Evolutionary conservation across 169 alveolate species (phyloP).

Genomic region (Plasmodium relictum): DNA sequence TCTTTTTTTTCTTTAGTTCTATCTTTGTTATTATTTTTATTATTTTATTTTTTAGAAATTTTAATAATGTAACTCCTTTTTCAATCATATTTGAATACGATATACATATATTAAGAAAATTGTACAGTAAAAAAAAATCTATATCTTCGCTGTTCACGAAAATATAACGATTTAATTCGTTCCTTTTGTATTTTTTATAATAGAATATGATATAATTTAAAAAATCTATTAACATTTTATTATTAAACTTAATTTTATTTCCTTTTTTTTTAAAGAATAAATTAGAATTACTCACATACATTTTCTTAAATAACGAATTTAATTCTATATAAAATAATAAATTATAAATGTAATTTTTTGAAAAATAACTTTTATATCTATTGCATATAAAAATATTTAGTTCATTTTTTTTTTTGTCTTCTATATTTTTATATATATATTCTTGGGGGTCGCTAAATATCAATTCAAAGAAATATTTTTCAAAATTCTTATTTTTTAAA

Average conservation of each 20-base stretch:
- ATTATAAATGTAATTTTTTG: slow-evolving; percentile 22
- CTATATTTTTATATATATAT: slow-evolving; percentile 43
- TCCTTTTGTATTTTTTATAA: slow-evolving; percentile 21
- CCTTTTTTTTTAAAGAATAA: background rate
- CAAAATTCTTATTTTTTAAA: slow-evolving; percentile 14
- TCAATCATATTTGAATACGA: slow-evolving; percentile 13
- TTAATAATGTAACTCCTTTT: slow-evolving; percentile 21
- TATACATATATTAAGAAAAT: slow-evolving; percentile 29
- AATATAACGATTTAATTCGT: slow-evolving; percentile 41
- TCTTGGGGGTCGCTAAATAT: slow-evolving; percentile 49
- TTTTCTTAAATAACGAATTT: slow-evolving; percentile 16
- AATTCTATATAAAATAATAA: slow-evolving; percentile 23
- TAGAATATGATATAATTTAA: slow-evolving; percentile 18
- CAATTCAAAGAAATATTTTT: slow-evolving; percentile 19
- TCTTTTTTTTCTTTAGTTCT: background rate
- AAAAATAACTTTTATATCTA: slow-evolving; percentile 40
- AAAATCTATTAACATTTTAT: slow-evolving; percentile 11
- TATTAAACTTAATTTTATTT: background rate
- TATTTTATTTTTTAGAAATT: slow-evolving; percentile 12
- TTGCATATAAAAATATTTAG: slow-evolving; percentile 30
- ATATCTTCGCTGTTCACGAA: slow-evolving; percentile 1
- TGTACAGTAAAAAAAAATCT: slow-evolving; percentile 30
- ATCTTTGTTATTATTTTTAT: background rate
- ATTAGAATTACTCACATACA: slow-evolving; percentile 8
- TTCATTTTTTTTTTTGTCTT: slow-evolving; percentile 1